phyloP scores from a whole-genome alignment of 176 grass and related monocot species.

The Otatea glauca region DNA sequence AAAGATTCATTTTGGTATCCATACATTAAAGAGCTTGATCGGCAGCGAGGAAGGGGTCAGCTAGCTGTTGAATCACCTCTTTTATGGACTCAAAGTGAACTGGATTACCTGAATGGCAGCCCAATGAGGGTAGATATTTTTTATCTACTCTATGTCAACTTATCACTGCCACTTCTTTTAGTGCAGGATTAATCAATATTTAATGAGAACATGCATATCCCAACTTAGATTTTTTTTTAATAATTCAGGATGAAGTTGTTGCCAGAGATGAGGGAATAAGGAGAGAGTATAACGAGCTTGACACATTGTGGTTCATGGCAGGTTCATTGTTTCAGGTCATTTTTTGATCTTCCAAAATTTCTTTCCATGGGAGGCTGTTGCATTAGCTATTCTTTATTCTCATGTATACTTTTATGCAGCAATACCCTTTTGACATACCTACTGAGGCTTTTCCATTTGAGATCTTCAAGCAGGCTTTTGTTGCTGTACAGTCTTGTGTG shows the following conservation, averaged over 20 bases:
- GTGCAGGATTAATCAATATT: conserved; percentile 20
- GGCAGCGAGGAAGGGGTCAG: conserved; percentile 93
- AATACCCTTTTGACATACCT: conserved; percentile 99
- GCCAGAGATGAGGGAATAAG: conserved; percentile 88
- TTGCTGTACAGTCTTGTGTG: conserved; percentile 96
- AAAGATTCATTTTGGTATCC: conserved; percentile 93
- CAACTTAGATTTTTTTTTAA: conserved; percentile 10
- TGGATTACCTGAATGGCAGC: conserved; percentile 85
- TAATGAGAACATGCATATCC: conserved; percentile 25
- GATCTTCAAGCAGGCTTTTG: conserved; percentile 99
- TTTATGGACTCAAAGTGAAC: conserved; percentile 87
- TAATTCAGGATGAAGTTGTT: conserved; percentile 80
- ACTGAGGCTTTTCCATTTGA: conserved; percentile 94
- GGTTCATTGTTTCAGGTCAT: conserved; percentile 95
- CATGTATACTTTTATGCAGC: conserved; percentile 53
- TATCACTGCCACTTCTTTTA: neutral
- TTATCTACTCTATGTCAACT: conserved; percentile 34
- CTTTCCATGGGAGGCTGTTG: conserved; percentile 7
- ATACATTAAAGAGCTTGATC: conserved; percentile 92
- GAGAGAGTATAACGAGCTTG: conserved; percentile 93
- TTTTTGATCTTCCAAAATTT: conserved; percentile 40
- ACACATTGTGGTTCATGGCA: conserved; percentile 99
- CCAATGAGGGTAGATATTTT: conserved; percentile 67
- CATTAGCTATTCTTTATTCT: conserved; percentile 38
- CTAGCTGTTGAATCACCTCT: conserved; percentile 95